phyloP scores from a whole-genome alignment of 2,329 filamentous ascomycete species.

The Aspergillus cejpii region DNA sequence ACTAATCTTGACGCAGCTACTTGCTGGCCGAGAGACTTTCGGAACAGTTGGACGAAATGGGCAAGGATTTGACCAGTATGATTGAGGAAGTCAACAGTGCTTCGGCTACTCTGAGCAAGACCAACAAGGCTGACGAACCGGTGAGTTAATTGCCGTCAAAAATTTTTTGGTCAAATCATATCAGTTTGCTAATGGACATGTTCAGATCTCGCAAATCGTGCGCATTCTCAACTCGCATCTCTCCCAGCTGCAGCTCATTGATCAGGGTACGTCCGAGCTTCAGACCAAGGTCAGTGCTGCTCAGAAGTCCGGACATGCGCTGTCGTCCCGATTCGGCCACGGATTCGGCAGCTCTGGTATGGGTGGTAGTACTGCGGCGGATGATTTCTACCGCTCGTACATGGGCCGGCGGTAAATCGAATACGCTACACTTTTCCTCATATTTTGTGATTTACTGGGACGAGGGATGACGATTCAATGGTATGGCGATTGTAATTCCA shows the following conservation, averaged over 20 bases:
- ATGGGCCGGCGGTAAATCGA: conserved; percentile 58
- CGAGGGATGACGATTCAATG: conserved; percentile 3
- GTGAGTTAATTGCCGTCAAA: conserved; percentile 51
- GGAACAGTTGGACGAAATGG: conserved; percentile 86
- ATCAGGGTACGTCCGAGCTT: conserved; percentile 71
- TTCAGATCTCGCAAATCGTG: conserved; percentile 85
- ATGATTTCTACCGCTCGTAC: conserved; percentile 88
- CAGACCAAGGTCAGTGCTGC: conserved; percentile 76
- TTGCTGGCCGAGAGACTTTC: conserved; percentile 91
- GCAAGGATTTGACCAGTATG: conserved; percentile 87
- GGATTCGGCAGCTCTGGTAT: conserved; percentile 33
- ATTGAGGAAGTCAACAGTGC: conserved; percentile 97
- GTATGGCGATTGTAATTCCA: conserved; percentile 1
- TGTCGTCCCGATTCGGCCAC: conserved; percentile 40
- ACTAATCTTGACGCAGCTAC: conserved; percentile 48
- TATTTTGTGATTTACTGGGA: conserved; percentile 1
- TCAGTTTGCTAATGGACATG: conserved; percentile 10
- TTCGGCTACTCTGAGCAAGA: conserved; percentile 82
- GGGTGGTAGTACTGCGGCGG: conserved; percentile 58
- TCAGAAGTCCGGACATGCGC: conserved; percentile 64
- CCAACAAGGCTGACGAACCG: conserved; percentile 77
- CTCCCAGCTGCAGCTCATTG: conserved; percentile 86
- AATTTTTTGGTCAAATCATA: conserved; percentile 1
- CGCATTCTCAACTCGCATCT: conserved; percentile 91
- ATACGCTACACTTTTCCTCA: neutral